Base-by-base conservation (phyloP, 2,329 filamentous ascomycete species). In the Alternaria gaisen region DNA sequence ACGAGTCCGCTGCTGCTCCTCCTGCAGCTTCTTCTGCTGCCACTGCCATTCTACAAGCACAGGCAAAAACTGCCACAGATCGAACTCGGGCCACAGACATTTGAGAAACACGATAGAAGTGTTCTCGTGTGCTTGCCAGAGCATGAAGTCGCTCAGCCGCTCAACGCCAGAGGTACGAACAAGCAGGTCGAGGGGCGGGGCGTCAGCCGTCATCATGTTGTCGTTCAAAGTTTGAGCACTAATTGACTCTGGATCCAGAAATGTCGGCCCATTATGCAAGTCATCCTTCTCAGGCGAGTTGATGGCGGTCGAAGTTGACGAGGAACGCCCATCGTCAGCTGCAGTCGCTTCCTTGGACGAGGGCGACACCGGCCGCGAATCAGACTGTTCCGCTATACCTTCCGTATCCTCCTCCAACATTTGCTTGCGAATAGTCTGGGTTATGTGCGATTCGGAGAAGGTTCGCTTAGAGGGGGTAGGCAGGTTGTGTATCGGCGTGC, bases 101-200 rank as follows among this genome's bases (percentile, higher is more conserved):
- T 97, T 87, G 58, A 97, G 81, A 76, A 98, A 99, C 61, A 96
- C 92, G 66, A 99, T 91, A 61, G 97, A 91, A 0, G 95, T 97
- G 65, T 94, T 85, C 74, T 97, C 88, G 75, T 98, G 94, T 72
- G 92, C 95, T 80, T 99, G 95, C 95, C 95, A 99, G 34, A 99
- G 88, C 94, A 99, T 95, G 72, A 98, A 99, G 77, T 99, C 95
- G 75, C 93, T 97, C 60, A 99, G 83, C 50, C 95, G 87, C 78
- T 94, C 91, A 14, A 99, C 95, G 28, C 94, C 94, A 64, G 93
- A 97, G 5, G 95, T 99, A 52, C 95, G 88, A 52, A 99, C 86
- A 56, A 99, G 89, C 12, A 99, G 85, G 74, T 99, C 95, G 42
- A 98, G 83, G 1, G 95, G 95, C 16, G 95, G 95, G 64, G 91